Conservation (phyloP, 352 stramenopile genomes). For the Globisporangium takayamanum region DNA sequence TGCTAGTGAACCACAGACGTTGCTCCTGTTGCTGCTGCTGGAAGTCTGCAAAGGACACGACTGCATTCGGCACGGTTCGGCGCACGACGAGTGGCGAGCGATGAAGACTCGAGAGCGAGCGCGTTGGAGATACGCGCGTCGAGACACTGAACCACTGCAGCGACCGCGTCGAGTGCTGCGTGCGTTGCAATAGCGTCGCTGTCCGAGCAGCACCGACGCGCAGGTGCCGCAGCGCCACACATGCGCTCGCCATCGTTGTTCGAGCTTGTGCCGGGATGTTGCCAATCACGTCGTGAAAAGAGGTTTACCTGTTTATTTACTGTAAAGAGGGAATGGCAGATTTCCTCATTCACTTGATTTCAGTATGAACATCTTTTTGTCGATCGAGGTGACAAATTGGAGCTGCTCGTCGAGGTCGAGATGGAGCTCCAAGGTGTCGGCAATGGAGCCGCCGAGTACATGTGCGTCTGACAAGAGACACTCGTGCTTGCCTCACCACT, state of each 20-base stretch:
- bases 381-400: too few species aligned
- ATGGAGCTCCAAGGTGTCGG: too few species aligned
- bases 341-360: too few species aligned
- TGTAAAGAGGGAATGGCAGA: too few species aligned
- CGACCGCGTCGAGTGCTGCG: neutral
- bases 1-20: neutral
- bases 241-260: constrained; percentile 5
- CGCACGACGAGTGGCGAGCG: neutral
- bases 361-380: too few species aligned
- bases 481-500: too few species aligned
- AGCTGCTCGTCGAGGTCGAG: too few species aligned
- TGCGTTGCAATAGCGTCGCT: constrained; percentile 1
- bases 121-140: neutral
- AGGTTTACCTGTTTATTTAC: too few species aligned
- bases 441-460: too few species aligned
- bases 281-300: neutral
- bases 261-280: neutral
- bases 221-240: constrained; percentile 7
- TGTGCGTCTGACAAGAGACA: too few species aligned
- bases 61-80: neutral
- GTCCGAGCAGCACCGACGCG: neutral
- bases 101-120: neutral
- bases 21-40: constrained; percentile 4
- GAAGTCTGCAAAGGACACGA: neutral
- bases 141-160: neutral